A percentile compares a stretch with the other conserved stretches of the same genome.
phyloP scores from a whole-genome alignment of 768 basidiomycete genomes.

The Phlebiopsis flavidoalba region DNA sequence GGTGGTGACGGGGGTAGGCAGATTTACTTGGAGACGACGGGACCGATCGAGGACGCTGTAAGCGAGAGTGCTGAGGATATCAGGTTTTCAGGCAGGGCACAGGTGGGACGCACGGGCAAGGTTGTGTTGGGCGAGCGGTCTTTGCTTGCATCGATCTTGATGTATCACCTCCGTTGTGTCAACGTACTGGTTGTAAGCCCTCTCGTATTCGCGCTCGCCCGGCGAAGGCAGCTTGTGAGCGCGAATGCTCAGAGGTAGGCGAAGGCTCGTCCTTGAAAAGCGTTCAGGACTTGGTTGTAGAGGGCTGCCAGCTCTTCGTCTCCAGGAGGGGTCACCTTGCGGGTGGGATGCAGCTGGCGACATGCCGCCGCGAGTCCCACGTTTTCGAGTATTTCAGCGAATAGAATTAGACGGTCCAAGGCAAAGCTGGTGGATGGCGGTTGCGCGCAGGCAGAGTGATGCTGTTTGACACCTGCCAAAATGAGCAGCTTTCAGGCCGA shows the following conservation, averaged over 20 bases:
- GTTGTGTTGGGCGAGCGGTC: slow-evolving; percentile 2
- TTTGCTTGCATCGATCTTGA: slow-evolving; percentile 13
- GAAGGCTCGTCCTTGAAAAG: slow-evolving; percentile 50
- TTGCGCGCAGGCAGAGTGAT: slow-evolving; percentile 1
- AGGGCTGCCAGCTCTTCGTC: slow-evolving; percentile 71
- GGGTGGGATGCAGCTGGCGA: slow-evolving; percentile 29
- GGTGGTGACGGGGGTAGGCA: slow-evolving; percentile 14
- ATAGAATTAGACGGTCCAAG: slow-evolving; percentile 3
- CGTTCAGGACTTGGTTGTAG: slow-evolving; percentile 72
- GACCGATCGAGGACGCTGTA: slow-evolving; percentile 14
- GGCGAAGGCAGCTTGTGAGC: slow-evolving; percentile 15
- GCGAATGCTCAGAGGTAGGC: slow-evolving; percentile 18
- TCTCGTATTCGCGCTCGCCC: slow-evolving; percentile 20
- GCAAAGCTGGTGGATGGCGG: slow-evolving; percentile 4
- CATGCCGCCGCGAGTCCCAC: slow-evolving; percentile 25
- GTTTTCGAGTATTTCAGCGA: slow-evolving; percentile 6
- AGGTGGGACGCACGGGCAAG: slow-evolving; percentile 3
- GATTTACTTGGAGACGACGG: slow-evolving; percentile 18
- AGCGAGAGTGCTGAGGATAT: slow-evolving; percentile 5
- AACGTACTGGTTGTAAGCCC: slow-evolving; percentile 18
- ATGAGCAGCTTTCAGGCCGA: not conserved
- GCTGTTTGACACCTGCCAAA: not conserved
- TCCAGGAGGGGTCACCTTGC: slow-evolving; percentile 39
- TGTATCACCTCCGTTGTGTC: slow-evolving; percentile 21
- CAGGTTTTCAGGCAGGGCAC: slow-evolving; percentile 2